Evolutionary conservation across 2,329 filamentous ascomycete species (phyloP).

Genomic region (Trichophyton benhamiae): DNA sequence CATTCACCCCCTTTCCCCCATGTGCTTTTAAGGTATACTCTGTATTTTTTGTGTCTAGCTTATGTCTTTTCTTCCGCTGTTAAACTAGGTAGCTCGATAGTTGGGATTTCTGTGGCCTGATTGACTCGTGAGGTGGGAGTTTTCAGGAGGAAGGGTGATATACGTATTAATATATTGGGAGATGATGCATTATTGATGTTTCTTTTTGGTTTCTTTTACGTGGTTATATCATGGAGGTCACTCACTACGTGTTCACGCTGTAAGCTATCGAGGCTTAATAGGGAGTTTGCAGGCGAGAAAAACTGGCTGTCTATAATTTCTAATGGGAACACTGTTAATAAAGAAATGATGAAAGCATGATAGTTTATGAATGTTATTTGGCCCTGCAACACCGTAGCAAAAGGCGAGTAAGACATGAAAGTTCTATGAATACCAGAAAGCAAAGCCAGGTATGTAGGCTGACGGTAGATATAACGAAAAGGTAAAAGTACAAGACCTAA

Average conservation of each 20-base stretch:
- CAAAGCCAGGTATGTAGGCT: not conserved
- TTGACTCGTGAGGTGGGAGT: not conserved
- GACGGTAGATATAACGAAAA: not conserved
- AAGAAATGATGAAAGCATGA: not conserved
- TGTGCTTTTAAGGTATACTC: not conserved
- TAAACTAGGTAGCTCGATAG: not conserved
- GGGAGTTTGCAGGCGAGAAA: not conserved
- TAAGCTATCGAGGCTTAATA: not conserved
- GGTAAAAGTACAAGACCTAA: not conserved
- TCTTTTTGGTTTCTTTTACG: not conserved
- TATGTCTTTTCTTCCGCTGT: not conserved
- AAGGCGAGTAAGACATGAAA: not conserved
- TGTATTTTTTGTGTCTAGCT: not conserved
- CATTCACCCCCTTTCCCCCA: constrained; percentile 5
- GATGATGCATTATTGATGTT: not conserved
- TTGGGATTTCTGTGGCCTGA: not conserved
- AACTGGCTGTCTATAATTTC: not conserved
- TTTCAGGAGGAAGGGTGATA: not conserved
- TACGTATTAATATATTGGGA: not conserved
- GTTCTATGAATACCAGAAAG: not conserved
- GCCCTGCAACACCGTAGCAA: not conserved
- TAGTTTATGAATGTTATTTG: not conserved
- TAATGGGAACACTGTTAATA: not conserved
- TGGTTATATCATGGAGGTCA: not conserved
- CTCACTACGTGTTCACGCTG: not conserved